A percentile compares a stretch with the other conserved stretches of the same genome.
phyloP scores from a whole-genome alignment of 768 basidiomycete species.

The Amanita fuliginea region DNA sequence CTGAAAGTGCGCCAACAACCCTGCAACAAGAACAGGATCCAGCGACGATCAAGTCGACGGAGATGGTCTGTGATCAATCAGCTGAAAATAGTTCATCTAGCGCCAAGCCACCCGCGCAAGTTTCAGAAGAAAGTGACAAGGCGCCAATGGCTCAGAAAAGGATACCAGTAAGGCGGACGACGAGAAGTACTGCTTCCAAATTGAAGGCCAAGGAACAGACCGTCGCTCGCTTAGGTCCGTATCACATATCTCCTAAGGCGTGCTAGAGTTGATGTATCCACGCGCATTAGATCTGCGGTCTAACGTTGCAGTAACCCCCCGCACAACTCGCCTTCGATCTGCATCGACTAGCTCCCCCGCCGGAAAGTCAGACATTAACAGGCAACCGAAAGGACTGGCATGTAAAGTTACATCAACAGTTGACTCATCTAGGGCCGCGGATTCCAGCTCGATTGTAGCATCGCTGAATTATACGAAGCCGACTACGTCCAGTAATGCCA shows the following conservation, averaged over 20 bases:
- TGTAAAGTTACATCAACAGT: constrained; percentile 3
- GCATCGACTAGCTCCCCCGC: neutral
- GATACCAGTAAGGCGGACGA: constrained; percentile 18
- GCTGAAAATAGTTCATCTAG: neutral
- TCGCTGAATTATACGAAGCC: constrained; percentile 7
- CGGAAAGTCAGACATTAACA: neutral
- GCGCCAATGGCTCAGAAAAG: constrained; percentile 19
- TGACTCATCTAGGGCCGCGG: constrained; percentile 11
- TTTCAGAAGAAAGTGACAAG: constrained; percentile 10
- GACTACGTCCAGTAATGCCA: constrained; percentile 13
- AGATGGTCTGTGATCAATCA: neutral
- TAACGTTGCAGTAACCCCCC: neutral
- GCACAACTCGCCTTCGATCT: neutral
- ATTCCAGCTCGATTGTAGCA: constrained; percentile 19
- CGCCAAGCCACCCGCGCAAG: neutral
- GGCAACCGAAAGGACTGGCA: neutral
- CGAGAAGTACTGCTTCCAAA: constrained; percentile 23
- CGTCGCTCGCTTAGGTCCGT: constrained; percentile 8
- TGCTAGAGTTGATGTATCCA: neutral
- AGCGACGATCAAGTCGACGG: neutral
- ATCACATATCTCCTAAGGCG: neutral
- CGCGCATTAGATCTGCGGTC: neutral
- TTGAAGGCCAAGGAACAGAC: constrained; percentile 11
- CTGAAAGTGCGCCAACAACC: neutral
- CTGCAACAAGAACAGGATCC: neutral